These are phyloP conservation scores for Paspalum vaginatum DNA, from an alignment of 176 grass and related monocot genomes.

Conservation along the genomic window DNA sequence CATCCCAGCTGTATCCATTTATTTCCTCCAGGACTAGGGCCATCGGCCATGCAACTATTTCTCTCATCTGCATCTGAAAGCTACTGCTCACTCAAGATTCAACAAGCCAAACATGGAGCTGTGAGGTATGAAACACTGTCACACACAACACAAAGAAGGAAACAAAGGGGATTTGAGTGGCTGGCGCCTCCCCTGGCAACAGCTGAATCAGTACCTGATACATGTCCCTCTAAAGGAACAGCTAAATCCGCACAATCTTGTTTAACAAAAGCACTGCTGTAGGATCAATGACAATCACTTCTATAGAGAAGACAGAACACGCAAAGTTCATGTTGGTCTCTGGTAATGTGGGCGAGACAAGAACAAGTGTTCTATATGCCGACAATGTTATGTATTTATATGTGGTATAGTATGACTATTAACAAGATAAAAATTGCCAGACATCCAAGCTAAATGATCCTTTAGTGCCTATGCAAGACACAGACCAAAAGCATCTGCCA, in stretches of 20 bases:
- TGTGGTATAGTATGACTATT: background rate
- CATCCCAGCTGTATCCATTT: conserved; percentile 6
- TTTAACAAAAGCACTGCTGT: conserved; percentile 37
- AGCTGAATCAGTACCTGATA: background rate
- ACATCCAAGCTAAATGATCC: conserved; percentile 12
- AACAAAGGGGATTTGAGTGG: background rate
- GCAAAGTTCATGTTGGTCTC: background rate
- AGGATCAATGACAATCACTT: conserved; percentile 33
- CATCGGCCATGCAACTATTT: background rate
- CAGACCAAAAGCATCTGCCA: background rate
- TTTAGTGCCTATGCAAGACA: background rate
- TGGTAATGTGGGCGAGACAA: background rate
- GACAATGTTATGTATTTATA: conserved; percentile 4
- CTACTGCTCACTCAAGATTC: conserved; percentile 19
- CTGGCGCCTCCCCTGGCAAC: conserved; percentile 6
- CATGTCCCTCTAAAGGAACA: background rate
- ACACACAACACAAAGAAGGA: background rate
- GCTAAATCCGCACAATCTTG: conserved; percentile 12
- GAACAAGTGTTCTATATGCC: conserved; percentile 15
- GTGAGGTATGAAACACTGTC: background rate
- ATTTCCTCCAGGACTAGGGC: background rate
- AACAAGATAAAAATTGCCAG: background rate
- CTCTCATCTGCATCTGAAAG: conserved; percentile 17
- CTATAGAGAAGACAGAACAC: background rate
- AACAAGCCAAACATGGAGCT: conserved; percentile 7